Evolutionary conservation across 2,329 filamentous ascomycete species (phyloP).

Genomic region (Elsinoe ampelina): DNA sequence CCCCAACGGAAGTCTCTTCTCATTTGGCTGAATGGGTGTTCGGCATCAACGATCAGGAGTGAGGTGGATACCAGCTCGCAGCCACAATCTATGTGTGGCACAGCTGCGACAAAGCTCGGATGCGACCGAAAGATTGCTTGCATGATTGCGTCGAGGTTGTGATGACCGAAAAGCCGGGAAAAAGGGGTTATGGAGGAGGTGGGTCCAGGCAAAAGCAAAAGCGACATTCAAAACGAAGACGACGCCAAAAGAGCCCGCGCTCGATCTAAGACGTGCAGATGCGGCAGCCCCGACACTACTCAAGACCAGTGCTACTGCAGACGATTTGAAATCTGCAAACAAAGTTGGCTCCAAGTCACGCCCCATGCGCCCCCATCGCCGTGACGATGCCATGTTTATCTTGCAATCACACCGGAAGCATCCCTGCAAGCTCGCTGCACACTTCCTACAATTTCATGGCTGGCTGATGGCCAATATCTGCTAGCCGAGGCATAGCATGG

Average conservation of each 20-base stretch:
- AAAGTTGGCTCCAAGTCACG: background rate
- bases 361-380: constrained; percentile 1
- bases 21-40: no score
- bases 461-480: background rate
- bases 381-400: constrained; percentile 2
- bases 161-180: background rate
- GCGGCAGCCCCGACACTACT: constrained; percentile 7
- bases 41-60: background rate
- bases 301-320: constrained; percentile 6
- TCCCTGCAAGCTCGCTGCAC: constrained; percentile 7
- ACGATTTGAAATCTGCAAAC: constrained; percentile 8
- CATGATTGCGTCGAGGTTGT: background rate
- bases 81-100: background rate
- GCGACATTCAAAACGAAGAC: constrained; percentile 2
- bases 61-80: background rate
- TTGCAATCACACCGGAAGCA: background rate
- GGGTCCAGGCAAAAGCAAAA: background rate
- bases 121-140: background rate
- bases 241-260: background rate
- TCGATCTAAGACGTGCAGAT: background rate
- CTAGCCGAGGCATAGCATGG: background rate
- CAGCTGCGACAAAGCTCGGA: background rate
- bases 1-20: no score
- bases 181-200: no score
- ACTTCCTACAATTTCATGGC: constrained; percentile 8